Base-by-base conservation (phyloP, 2,329 filamentous ascomycete species). In the Beauveria asiatica region DNA sequence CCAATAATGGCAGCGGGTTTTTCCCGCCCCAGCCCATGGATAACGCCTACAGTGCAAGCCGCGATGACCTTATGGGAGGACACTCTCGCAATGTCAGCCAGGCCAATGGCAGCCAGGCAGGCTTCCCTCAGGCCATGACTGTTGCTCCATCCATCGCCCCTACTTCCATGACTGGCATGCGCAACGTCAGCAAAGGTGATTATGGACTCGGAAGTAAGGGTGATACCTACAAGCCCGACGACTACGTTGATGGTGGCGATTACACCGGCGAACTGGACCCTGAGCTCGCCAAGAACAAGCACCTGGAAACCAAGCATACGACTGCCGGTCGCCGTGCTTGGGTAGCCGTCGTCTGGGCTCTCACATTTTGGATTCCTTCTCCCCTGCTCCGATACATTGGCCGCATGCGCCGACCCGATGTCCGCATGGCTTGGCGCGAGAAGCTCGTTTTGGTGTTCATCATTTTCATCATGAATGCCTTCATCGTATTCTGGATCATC, bases 351-450 rank as follows among this genome's bases (percentile, higher is more conserved):
- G 90, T 94, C 3, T 97, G 92, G 92, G 82, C 83, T 1, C 65
- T 95, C 53, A 99, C 94, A 0, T 97, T 91, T 71, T 97, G 90
- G 89, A 94, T 97, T 65, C 94, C 94, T 0, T 97, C 93, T 0
- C 89, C 90, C 52, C 65, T 89, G 2, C 84, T 99, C 17, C 83
- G 83, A n/a, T 87, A 81, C 62, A 69, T 97, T 61, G 94, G 94
- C 37, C 89, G 93, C 23, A 99, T 99, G 94, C 95, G 96, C 76
- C 87, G 94, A 59, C 94, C 92, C 1, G 94, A 99, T 75, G 91
- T 99, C 9, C 89, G 94, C 27, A 89, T 97, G 84, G 94, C 94
- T 0, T 99, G 94, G 94, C 84, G 94, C 73, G 94, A 99, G 70
- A 99, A 99, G 75, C 56, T 99, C 11, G 88, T 94, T 0, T 78